Evolutionary conservation across 495 filamentous ascomycete genomes (phyloP).

Genomic region (Lophiostoma macrostomum): DNA sequence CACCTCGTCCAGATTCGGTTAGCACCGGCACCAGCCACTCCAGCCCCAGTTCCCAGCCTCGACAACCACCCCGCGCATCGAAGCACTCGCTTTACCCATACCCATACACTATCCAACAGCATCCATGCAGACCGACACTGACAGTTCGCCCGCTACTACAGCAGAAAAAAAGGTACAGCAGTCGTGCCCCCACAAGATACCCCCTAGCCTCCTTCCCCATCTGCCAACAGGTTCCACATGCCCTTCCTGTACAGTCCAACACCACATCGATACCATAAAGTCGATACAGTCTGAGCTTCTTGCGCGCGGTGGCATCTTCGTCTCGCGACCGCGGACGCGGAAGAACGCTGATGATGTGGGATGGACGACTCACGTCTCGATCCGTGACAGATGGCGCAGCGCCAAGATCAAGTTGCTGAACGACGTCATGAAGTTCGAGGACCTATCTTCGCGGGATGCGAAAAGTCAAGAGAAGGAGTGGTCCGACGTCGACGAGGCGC

Average conservation of each 20-base stretch:
- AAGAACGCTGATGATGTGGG: no score
- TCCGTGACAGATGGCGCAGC: slow-evolving; percentile 2
- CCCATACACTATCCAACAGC: no score
- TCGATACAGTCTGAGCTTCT: not conserved
- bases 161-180: no score
- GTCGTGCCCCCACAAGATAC: not conserved
- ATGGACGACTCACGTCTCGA: not conserved
- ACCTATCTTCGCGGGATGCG: no score
- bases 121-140: no score
- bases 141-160: no score
- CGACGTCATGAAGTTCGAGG: not conserved
- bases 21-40: no score
- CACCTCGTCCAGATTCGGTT: no score
- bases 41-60: no score
- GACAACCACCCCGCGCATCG: no score
- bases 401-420: not conserved
- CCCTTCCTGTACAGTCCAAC: not conserved
- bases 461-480: not conserved
- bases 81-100: no score
- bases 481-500: not conserved
- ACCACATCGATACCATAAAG: not conserved
- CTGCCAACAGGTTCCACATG: not conserved
- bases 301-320: slow-evolving; percentile 1
- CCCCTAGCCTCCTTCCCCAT: not conserved
- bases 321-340: no score